phyloP scores from a whole-genome alignment of 1,139 yeast genomes.

The Zygosaccharomyces sapae region DNA sequence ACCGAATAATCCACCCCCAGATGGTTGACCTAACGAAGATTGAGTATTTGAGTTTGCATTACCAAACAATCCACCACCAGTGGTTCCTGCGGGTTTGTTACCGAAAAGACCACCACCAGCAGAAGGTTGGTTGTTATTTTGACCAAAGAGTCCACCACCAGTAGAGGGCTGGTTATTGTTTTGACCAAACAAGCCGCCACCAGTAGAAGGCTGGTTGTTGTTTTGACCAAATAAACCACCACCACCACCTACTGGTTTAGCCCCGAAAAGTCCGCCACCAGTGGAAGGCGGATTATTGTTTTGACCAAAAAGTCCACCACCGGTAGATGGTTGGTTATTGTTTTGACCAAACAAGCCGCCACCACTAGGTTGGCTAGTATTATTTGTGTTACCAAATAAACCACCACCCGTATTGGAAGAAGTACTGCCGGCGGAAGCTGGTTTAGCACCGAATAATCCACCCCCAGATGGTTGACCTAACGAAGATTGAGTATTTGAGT shows the following conservation, averaged over 20 bases:
- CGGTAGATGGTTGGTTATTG: constrained; percentile 13
- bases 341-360: constrained; percentile 37
- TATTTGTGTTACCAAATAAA: constrained; percentile 21
- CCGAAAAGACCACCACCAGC: constrained; percentile 23
- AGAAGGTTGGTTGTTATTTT: constrained; percentile 15
- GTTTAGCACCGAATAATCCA: constrained; percentile 25
- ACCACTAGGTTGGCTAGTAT: constrained; percentile 31
- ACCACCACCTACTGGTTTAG: constrained; percentile 21
- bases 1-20: constrained; percentile 27
- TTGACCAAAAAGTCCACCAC: constrained; percentile 29
- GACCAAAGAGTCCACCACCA: constrained; percentile 35
- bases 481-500: not conserved
- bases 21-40: not conserved
- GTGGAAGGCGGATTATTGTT: not conserved
- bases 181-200: constrained; percentile 37
- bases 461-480: constrained; percentile 10
- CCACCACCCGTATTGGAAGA: constrained; percentile 8
- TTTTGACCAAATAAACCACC: constrained; percentile 39
- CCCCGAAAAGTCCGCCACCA: constrained; percentile 37
- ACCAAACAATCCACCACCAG: constrained; percentile 26
- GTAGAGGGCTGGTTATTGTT: constrained; percentile 20
- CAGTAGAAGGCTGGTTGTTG: constrained; percentile 18
- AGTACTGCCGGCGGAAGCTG: constrained; percentile 18
- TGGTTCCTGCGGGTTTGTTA: not conserved
- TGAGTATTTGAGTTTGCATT: constrained; percentile 5